Evolutionary conservation across 768 basidiomycete species (phyloP), one percentile per base, ranked within the genome.

Genomic region (Neoboletus magnificus): DNA sequence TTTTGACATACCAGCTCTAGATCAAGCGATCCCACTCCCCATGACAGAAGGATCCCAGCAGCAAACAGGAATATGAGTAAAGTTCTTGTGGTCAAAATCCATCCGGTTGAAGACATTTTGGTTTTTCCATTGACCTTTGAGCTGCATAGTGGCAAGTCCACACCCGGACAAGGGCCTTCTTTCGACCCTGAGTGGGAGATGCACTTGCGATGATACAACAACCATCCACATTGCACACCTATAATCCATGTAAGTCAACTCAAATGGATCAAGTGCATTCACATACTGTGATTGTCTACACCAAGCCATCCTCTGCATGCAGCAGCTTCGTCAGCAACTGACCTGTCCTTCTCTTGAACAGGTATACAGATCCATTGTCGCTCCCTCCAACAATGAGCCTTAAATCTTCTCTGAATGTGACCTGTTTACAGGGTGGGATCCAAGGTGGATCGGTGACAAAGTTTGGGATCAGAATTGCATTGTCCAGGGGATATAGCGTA

Each of bases 321-420:
- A 29, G 18, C 27, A 49, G 5, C 36, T 52, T 52, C 1, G 35
- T 33, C 16, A 47, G 41, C 20, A 55, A 22, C 20, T 39, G 25
- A 36, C 59, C 52, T 1, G 44, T n/a, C 35, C 37, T 48, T 23
- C 56, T 54, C 3, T 60, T 45, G 16, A 58, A 58, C 9, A 60
- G 8, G 16, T 60, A 60, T 9, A 60, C 33, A 7, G 20, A 33
- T 5, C 59, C 41, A 30, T 43, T 36, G 41, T 60, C 36, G 5
- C 59, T 60, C n/a, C 52, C 56, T 9, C 56, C 49, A 13, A 58
- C 18, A 20, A 60, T 20, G 1, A 58, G 43, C 27, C 41, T 58
- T 5, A 23, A 25, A 10, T 60, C 49, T 30, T 60, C 59, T 25
- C 49, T 16, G 4, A 60, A 60, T 5, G 56, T 40, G 7, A 60